These are phyloP conservation scores for Fusarium sp. DNA, from an alignment of 2,329 filamentous ascomycete species.

Conservation along the genomic window DNA sequence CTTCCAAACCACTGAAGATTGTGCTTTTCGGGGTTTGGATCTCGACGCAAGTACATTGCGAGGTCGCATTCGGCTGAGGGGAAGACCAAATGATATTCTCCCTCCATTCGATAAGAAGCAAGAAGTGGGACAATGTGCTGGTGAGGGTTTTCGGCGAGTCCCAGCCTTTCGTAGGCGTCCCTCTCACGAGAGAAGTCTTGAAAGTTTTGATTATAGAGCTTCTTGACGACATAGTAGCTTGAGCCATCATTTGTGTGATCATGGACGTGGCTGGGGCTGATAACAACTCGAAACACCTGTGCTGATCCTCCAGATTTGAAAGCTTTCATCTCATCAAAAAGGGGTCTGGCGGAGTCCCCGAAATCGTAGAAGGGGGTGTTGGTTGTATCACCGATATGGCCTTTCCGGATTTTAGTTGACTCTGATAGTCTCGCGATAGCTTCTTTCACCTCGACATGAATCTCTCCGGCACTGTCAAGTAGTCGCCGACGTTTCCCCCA, in stretches of 20 bases:
- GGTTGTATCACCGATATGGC: too few species aligned
- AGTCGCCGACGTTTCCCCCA: background rate
- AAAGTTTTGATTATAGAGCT: fast-evolving
- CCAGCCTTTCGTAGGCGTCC: background rate
- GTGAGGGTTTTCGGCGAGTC: background rate
- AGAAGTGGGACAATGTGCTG: background rate
- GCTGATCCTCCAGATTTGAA: background rate
- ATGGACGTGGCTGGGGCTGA: background rate
- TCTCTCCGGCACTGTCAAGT: too few species aligned
- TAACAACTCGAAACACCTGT: background rate
- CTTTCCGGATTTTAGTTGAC: too few species aligned
- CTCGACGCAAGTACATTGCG: background rate
- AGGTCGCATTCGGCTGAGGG: background rate
- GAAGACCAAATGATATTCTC: background rate
- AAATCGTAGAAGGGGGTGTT: background rate
- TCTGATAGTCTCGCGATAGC: too few species aligned
- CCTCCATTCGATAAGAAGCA: background rate
- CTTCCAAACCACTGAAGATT: background rate
- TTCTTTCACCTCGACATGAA: too few species aligned
- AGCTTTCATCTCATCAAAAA: background rate
- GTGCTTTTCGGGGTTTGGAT: fast-evolving
- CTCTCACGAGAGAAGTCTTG: background rate
- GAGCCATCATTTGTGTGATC: too few species aligned
- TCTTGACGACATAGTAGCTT: background rate
- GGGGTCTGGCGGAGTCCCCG: too few species aligned